Base-by-base conservation (phyloP, 352 stramenopile genomes). In the Globisporangium nagaii region DNA sequence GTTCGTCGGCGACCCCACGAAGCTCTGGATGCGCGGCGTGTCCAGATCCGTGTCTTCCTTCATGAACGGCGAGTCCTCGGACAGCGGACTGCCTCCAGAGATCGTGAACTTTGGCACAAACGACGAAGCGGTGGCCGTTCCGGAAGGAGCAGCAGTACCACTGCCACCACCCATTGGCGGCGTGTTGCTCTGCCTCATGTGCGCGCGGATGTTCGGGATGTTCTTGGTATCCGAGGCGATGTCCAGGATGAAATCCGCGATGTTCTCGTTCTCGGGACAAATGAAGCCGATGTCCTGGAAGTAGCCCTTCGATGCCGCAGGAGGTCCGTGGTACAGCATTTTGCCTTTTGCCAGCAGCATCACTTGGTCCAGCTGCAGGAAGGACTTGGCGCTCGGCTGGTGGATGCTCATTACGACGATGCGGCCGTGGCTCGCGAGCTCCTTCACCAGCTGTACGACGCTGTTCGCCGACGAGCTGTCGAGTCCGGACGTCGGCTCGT, bases 401-500 rank as follows among this genome's bases (percentile, higher is more conserved):
- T 96, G 88, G 50, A 96, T 86, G 51, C 84, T 90, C 28, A 92
- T 50, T 3, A 96, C 55, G n/a, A 95, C 78, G 41, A 92, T 90
- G 37, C 84, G 82, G 10, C 83, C 84, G 40, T 84, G 74, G 42
- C 65, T 68, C 28, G 94, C 92, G 8, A 98, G 65, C 22, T 85
- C 73, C 41, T 94, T 79, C 7, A 98, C 65, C 8, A 97, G 71
- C 53, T 90, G 68, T n/a, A 98, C 79, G n/a, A 98, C 75, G 8
- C 79, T 82, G 46, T 97, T 83, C 1, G 94, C 90, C 24, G 73
- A 90, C 2, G 85, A 96, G 20, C 81, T 95, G 67, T 98, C 94
- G 7, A 98, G 66, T 5, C 93, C 94, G 8, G 79, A 96, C 1
- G 93, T 98, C 19, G 94, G 94, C 53, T 98, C 94, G 53, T 97